These are phyloP conservation scores for Sherardia arvensis DNA, from an alignment of 257 asterid genomes.

Conservation along the genomic window DNA sequence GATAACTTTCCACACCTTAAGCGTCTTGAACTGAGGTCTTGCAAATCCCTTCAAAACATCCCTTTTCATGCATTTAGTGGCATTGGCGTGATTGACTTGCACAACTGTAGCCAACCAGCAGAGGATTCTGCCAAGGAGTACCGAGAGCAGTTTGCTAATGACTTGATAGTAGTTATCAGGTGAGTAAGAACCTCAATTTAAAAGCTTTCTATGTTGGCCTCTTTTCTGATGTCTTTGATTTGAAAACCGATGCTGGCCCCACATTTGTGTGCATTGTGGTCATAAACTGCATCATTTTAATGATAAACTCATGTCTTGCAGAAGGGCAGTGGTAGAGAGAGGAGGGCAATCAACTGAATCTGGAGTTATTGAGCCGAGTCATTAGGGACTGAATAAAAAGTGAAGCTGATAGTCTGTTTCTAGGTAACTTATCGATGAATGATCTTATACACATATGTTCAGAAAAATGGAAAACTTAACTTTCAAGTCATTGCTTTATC, in stretches of 20 bases:
- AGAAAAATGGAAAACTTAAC: neutral
- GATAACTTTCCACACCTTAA: neutral
- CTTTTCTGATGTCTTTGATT: neutral
- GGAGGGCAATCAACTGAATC: neutral
- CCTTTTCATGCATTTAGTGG: neutral
- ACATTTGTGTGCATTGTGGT: too few species aligned
- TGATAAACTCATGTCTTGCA: neutral
- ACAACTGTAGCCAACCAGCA: neutral
- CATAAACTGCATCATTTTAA: too few species aligned
- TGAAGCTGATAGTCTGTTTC: neutral
- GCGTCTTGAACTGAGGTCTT: neutral
- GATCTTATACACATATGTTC: neutral
- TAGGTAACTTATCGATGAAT: neutral
- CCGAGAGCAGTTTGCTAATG: neutral
- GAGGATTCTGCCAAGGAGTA: conserved; percentile 2
- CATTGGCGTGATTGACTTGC: neutral
- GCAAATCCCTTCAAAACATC: neutral
- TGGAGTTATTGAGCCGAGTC: neutral
- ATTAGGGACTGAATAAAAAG: neutral
- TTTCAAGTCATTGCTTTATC: too few species aligned
- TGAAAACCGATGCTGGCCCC: too few species aligned
- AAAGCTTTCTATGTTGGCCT: too few species aligned
- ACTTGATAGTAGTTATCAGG: neutral
- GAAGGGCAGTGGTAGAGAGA: neutral
- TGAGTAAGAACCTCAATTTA: neutral